These are phyloP conservation scores for Amaranthus cruentus DNA, from an alignment of 148 eudicot species.

Conservation along the genomic window DNA sequence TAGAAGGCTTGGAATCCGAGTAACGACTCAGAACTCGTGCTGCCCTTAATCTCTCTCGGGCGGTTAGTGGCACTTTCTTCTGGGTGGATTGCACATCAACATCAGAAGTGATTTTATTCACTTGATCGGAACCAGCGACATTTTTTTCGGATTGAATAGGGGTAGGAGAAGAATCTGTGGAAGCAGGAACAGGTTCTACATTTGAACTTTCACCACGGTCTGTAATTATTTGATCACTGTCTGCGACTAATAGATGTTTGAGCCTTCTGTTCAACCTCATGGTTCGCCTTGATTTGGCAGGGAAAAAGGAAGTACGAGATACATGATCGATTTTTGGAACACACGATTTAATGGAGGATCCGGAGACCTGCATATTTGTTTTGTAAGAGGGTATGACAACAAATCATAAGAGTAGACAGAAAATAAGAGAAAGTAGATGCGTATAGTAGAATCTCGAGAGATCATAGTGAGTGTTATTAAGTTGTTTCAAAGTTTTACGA, in stretches of 20 bases:
- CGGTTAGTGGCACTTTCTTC: slow-evolving; percentile 64
- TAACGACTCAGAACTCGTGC: slow-evolving; percentile 84
- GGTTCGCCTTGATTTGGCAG: slow-evolving; percentile 28
- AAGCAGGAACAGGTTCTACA: slow-evolving; percentile 28
- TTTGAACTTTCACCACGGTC: slow-evolving; percentile 28
- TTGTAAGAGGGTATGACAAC: not conserved
- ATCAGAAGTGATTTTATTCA: slow-evolving; percentile 21
- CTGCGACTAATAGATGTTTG: slow-evolving; percentile 40
- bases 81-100: slow-evolving; percentile 22
- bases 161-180: slow-evolving; percentile 17
- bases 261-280: slow-evolving; percentile 24
- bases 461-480: too few relatives aligned
- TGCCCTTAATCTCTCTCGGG: slow-evolving; percentile 84
- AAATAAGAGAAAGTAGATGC: too few relatives aligned
- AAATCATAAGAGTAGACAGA: too few relatives aligned
- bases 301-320: slow-evolving; percentile 21
- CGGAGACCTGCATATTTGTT: slow-evolving; percentile 32
- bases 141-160: slow-evolving; percentile 17
- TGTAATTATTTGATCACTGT: slow-evolving; percentile 47
- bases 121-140: slow-evolving; percentile 16
- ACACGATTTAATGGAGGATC: slow-evolving; percentile 24
- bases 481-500: too few relatives aligned
- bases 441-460: too few relatives aligned
- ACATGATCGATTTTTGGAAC: slow-evolving; percentile 25
- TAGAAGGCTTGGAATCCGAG: slow-evolving; percentile 58